Evolutionary conservation across 192 early-diverging fungal genomes (phyloP), one percentile per base, ranked within the genome.

Genomic region (Phlyctochytrium planicorne): DNA sequence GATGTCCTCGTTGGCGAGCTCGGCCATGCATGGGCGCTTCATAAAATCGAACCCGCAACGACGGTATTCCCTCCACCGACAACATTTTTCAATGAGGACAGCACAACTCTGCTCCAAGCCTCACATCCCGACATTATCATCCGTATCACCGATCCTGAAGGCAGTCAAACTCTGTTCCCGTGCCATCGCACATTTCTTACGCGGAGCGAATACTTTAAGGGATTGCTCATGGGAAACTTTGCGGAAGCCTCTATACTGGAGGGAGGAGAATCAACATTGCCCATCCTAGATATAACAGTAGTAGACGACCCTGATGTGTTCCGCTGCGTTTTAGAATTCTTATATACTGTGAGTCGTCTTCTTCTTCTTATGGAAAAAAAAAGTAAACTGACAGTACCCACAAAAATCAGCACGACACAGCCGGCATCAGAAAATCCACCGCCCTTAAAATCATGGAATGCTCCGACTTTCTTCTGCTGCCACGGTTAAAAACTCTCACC

Each of bases 381-480:
- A n/a, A n/a, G n/a, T n/a, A n/a, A n/a, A n/a, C n/a, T n/a, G n/a
- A n/a, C n/a, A n/a, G n/a, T n/a, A n/a, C n/a, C n/a, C n/a, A n/a
- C 34, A 31, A 23, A 10, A 50, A 10, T 16, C 31, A 71, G 69
- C 59, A 71, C 35, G 14, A 36, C 34, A 57, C 24, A 52, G 27
- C 25, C n/a, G 34, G 60, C 16, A 56, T 73, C 37, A 31, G 67
- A 2, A 29, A 53, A 2, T 50, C 72, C 14, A 10, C 67, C 35
- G 73, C 73, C 37, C 80, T 71, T 68, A 71, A 79, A 30, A 34
- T 80, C n/a, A 65, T 86, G n/a, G 29, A 65, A 12, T 71, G 63
- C 0, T 77, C 82, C 12, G 82, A 84, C 63, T 53, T 82, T n/a
- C 73, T 82, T 40, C 52, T 85, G 20, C 70, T 85, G 6, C 70